phyloP scores from a whole-genome alignment of 2,329 filamentous ascomycete species.

The Capronia epimyces region DNA sequence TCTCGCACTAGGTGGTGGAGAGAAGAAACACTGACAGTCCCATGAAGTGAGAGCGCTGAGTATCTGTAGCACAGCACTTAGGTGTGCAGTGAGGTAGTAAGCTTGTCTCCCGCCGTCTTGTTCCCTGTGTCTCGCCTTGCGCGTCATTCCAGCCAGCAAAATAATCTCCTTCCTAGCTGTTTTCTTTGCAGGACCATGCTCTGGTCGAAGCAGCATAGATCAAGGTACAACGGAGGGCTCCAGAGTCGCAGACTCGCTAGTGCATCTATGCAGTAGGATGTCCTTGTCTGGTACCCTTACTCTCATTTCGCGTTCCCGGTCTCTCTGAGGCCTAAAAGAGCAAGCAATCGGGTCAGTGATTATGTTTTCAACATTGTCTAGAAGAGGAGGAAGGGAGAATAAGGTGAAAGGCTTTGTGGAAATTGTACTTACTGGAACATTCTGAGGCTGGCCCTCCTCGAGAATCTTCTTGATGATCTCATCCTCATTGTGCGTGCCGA shows the following conservation, averaged over 20 bases:
- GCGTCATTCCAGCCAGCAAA: no score
- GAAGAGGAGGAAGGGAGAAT: no score
- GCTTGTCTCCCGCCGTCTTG: no score
- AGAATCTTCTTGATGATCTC: conserved; percentile 78
- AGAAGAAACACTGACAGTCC: no score
- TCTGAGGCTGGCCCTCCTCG: conserved; percentile 65
- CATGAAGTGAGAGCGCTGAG: no score
- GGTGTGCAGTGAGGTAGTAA: no score
- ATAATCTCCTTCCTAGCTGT: background rate
- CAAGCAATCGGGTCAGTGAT: background rate
- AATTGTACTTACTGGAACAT: conserved; percentile 46
- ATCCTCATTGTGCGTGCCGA: conserved; percentile 73
- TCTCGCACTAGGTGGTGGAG: no score
- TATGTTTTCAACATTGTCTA: background rate
- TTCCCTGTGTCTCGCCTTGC: no score
- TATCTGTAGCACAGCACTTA: no score
- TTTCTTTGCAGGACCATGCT: background rate
- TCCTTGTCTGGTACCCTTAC: conserved; percentile 22
- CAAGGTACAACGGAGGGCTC: background rate
- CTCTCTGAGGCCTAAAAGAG: conserved; percentile 18
- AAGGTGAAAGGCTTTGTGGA: no score
- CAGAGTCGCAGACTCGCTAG: background rate
- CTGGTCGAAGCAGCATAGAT: background rate
- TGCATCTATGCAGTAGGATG: conserved; percentile 20
- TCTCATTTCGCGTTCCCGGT: conserved; percentile 25